A percentile compares a stretch with the other conserved stretches of the same genome.
phyloP scores from a whole-genome alignment of 2,329 filamentous ascomycete genomes.

The Graphiopsis chlorocephala region DNA sequence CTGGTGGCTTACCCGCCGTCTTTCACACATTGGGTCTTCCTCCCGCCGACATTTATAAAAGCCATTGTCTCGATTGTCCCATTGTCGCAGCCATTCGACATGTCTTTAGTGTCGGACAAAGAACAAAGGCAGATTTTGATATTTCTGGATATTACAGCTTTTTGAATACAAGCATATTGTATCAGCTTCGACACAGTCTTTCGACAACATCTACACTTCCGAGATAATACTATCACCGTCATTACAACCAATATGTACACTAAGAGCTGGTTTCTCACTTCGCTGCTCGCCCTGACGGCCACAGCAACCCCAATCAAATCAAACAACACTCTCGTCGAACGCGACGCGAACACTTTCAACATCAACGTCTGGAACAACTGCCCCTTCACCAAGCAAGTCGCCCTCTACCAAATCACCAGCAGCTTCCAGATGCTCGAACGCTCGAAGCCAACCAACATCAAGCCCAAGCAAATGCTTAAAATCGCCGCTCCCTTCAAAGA shows the following conservation, averaged over 20 bases:
- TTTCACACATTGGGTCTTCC: background rate
- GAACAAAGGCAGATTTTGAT: background rate
- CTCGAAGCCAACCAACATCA: constrained; percentile 22
- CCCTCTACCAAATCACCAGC: constrained; percentile 28
- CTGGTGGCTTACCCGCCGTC: constrained; percentile 2
- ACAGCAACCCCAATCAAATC: constrained; percentile 4
- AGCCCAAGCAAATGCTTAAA: constrained; percentile 15
- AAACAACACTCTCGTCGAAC: constrained; percentile 13
- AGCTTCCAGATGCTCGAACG: constrained; percentile 26
- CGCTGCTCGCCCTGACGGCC: constrained; percentile 13
- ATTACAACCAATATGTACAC: constrained; percentile 2
- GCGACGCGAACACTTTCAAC: constrained; percentile 25
- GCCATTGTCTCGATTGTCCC: constrained; percentile 11
- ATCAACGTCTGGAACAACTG: constrained; percentile 31
- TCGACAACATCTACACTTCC: background rate
- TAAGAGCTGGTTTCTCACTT: constrained; percentile 7
- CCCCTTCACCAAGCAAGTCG: constrained; percentile 25
- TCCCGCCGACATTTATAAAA: background rate
- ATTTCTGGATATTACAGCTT: background rate
- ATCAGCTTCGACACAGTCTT: background rate
- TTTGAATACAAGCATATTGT: constrained; percentile 4
- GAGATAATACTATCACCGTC: background rate
- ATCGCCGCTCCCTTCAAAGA: constrained; percentile 27
- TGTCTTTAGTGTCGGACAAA: background rate
- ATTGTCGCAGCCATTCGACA: background rate